Conservation (phyloP, 2,329 filamentous ascomycete genomes). For the Coniella vitis region DNA sequence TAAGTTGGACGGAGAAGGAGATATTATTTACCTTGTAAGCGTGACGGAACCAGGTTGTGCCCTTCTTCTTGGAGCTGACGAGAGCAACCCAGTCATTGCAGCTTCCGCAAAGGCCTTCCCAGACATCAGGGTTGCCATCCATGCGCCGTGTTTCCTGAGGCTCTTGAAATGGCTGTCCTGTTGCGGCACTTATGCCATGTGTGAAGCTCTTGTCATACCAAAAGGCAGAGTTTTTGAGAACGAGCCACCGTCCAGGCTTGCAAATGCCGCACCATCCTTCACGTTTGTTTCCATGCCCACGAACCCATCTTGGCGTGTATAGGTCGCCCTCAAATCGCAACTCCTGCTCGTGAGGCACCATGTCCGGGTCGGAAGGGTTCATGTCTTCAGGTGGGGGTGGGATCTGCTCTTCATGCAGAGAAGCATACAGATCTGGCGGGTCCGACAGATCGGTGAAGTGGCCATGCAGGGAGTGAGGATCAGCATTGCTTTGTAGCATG, state of each 20-base stretch:
- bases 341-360: constrained; percentile 72
- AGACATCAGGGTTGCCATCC: constrained; percentile 74
- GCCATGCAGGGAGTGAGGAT: constrained; percentile 58
- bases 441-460: constrained; percentile 70
- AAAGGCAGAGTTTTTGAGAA: constrained; percentile 83
- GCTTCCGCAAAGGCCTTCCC: constrained; percentile 71
- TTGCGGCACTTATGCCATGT: constrained; percentile 78
- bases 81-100: constrained; percentile 77
- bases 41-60: constrained; percentile 87
- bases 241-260: constrained; percentile 78
- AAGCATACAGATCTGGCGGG: constrained; percentile 70
- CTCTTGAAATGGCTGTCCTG: constrained; percentile 70
- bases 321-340: constrained; percentile 73
- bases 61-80: constrained; percentile 83
- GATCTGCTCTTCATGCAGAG: constrained; percentile 65
- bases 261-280: constrained; percentile 89
- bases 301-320: constrained; percentile 78
- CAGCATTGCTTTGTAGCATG: constrained; percentile 68
- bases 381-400: constrained; percentile 74
- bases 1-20: neutral
- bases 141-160: constrained; percentile 69
- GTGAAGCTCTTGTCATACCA: constrained; percentile 93
- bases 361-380: constrained; percentile 68
- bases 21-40: constrained; percentile 67
- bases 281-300: constrained; percentile 79